Evolutionary conservation across 345 rosid genomes (phyloP), one percentile per base, ranked within the genome.

Genomic region (Eucalyptus pauciflora): DNA sequence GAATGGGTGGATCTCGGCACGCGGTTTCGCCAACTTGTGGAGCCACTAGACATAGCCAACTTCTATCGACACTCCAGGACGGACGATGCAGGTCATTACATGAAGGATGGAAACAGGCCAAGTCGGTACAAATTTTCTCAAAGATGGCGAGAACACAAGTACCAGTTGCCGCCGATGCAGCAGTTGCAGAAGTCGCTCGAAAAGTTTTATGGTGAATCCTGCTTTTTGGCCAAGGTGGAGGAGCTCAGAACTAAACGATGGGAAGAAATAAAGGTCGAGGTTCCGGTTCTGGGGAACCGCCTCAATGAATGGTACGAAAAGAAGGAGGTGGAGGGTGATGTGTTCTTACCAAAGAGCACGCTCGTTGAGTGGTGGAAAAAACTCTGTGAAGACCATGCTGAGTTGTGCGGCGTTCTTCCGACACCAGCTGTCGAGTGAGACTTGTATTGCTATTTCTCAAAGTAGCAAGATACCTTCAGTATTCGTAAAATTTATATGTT

Each of bases 161-260:
- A 52, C 10, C 58, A 52, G 58, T 52, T 52, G 58, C 58, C 0
- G 24, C 58, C 58, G 58, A 52, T 88, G 3, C 24, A 3, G 20
- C 31, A 62, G 69, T 62, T 16, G 69, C 31, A 60, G 67, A 31
- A 60, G 67, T 27, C 31, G 67, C 67, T 27, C 29, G 10, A 60
- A 60, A 1, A 3, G 18, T 52, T 52, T 52, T 60, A 25, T 11
- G 87, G 25, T 43, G 97, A 93, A 49, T 95, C 98, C 27, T 92
- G 93, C 89, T 91, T 97, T 52, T 96, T 96, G 99, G 98, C 97
- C 5, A 94, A 94, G 90, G 94, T 96, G 7, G 99, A 97, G 94
- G 97, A 96, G 90, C 96, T 96, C 52, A 69, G n/a, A 29, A 52
- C 43, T 1, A 60, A 25, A 64, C 81, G 45, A 13, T 87, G 54